These are phyloP conservation scores for Hypoxylon trugodes DNA, from an alignment of 495 filamentous ascomycete species.

Conservation along the genomic window DNA sequence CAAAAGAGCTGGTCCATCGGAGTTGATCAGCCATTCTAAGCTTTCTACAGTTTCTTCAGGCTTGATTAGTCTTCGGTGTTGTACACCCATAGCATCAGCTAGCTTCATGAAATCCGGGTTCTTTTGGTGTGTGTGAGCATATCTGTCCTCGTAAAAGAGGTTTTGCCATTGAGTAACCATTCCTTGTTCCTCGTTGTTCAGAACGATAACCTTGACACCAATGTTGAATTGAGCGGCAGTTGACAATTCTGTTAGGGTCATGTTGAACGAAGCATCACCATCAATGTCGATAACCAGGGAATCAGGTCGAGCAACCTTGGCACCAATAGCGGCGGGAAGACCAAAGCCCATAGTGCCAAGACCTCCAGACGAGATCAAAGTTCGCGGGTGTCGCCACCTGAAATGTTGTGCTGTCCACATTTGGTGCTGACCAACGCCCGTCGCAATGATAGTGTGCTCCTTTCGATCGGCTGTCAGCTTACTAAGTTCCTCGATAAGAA, in stretches of 20 bases:
- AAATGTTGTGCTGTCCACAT: constrained; percentile 98
- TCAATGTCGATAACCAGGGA: constrained; percentile 92
- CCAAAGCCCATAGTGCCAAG: constrained; percentile 97
- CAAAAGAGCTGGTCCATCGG: constrained; percentile 78
- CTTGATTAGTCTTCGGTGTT: constrained; percentile 68
- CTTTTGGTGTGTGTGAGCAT: constrained; percentile 88
- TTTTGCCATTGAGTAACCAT: constrained; percentile 98
- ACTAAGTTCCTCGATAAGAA: constrained; percentile 82
- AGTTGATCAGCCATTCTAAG: constrained; percentile 88
- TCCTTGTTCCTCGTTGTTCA: constrained; percentile 96
- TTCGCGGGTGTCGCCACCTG: constrained; percentile 85
- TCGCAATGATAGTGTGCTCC: constrained; percentile 82
- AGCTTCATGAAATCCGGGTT: constrained; percentile 91
- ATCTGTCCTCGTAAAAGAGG: constrained; percentile 91
- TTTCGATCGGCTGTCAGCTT: constrained; percentile 77
- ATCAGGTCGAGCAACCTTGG: constrained; percentile 88
- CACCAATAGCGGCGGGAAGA: constrained; percentile 90
- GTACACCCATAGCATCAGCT: constrained; percentile 82
- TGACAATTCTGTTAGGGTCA: constrained; percentile 92
- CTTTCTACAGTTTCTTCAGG: constrained; percentile 77
- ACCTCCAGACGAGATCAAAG: constrained; percentile 90
- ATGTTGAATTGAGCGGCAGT: constrained; percentile 93
- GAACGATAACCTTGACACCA: constrained; percentile 86
- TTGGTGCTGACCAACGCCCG: constrained; percentile 94
- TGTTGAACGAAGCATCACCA: constrained; percentile 95